Base-by-base conservation (phyloP, 2,329 filamentous ascomycete species). In the Aspergillus calidoustus region DNA sequence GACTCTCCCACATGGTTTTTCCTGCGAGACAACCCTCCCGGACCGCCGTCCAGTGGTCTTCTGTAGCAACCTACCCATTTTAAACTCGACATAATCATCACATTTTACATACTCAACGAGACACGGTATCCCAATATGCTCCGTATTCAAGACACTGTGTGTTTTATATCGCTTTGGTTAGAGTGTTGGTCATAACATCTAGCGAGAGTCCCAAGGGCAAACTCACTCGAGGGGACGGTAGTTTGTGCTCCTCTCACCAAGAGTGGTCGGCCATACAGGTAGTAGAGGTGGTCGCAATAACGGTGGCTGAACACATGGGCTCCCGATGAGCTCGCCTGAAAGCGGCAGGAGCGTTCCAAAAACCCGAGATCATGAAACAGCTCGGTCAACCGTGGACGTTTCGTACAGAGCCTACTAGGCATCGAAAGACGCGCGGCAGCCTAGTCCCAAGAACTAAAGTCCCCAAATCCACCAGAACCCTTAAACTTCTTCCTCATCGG, bases 371-470 rank as follows among this genome's bases (percentile, higher is more conserved):
- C 22, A 11, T 28, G n/a, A 22, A 25, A 25, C 44, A 23, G n/a
- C 44, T 2, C 1, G 9, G 9, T 47, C 9, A 47, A 22, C 19
- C 19, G 19, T 19, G 19, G 19, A 19, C 44, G 9, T 4, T 7
- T 25, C 44, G n/a, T 47, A 47, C 17, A 11, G 15, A 11, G 9
- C 44, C 25, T 28, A 28, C 25, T 19, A 22, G 44, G 13, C 9
- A 41, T 41, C 15, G 34, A 19, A 7, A 13, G 22, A 17, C 17
- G n/a, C 15, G 34, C 1, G 11, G 44, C 44, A 22, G n/a, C 28
- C 57, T 59, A 67, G 53, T 80, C 81, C 97, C 95, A 99, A 43
- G 82, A 86, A 78, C 97, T 93, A 76, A 99, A 99, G 77, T 97
- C 96, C 2, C 94, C 93, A 82, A 98, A 99, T 0, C 92, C 93